Conservation (phyloP, 2,329 filamentous ascomycete genomes). For the Pseudogymnoascus sp. region DNA sequence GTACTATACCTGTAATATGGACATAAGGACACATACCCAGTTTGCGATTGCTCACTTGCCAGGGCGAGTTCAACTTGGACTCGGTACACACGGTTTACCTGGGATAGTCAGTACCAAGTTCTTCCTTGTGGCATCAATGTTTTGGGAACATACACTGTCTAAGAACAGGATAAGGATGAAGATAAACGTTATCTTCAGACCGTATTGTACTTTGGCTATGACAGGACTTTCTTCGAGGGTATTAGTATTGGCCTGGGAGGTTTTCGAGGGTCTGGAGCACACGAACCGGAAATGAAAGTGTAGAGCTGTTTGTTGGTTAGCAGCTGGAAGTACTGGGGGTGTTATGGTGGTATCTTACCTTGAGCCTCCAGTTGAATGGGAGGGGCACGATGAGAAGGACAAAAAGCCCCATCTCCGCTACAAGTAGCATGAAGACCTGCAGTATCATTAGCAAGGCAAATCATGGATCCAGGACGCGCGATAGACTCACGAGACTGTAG, state of each 20-base stretch:
- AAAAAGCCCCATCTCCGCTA: constrained; percentile 78
- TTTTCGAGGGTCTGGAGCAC: constrained; percentile 18
- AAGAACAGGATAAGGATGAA: constrained; percentile 98
- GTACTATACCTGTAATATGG: constrained; percentile 10
- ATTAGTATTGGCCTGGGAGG: constrained; percentile 15
- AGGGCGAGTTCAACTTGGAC: constrained; percentile 82
- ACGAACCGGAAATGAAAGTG: constrained; percentile 11
- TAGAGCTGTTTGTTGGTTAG: neutral
- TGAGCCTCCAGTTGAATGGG: constrained; percentile 77
- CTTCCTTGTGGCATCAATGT: neutral
- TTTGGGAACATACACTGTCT: constrained; percentile 68
- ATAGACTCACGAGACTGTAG: constrained; percentile 40
- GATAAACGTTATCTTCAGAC: constrained; percentile 97
- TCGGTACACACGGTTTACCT: constrained; percentile 76
- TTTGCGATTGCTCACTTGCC: constrained; percentile 53
- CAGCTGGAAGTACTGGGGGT: neutral
- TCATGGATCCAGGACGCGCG: neutral
- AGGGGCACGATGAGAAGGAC: constrained; percentile 76
- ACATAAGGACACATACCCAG: constrained; percentile 12
- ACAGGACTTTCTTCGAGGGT: constrained; percentile 32
- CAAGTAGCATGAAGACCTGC: constrained; percentile 75
- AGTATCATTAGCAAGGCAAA: constrained; percentile 14
- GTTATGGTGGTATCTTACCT: constrained; percentile 39
- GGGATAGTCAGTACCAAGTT: neutral
- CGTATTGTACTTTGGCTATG: constrained; percentile 92